These are phyloP conservation scores for Saccharomycopsis microspora DNA, from an alignment of 805 yeast genomes.

Conservation along the genomic window DNA sequence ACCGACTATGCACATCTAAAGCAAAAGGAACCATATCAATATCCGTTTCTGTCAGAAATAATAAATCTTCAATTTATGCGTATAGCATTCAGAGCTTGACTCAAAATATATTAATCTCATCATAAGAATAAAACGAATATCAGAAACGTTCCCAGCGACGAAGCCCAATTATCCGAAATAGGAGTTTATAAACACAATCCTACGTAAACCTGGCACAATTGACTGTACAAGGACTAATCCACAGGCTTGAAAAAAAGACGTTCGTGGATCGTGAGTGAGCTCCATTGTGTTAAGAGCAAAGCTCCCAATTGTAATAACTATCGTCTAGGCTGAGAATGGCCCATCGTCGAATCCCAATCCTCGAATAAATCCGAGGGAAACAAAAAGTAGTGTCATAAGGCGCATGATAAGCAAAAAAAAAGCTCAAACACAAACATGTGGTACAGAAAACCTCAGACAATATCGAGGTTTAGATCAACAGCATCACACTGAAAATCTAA, in stretches of 20 bases:
- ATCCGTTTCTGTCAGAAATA: conserved; percentile 8
- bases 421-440: too few relatives aligned
- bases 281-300: conserved; percentile 15
- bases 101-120: conserved; percentile 16
- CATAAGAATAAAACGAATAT: conserved; percentile 1
- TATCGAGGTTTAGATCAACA: too few relatives aligned
- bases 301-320: conserved; percentile 15
- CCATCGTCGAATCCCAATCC: conserved; percentile 15
- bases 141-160: not conserved
- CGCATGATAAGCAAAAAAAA: too few relatives aligned
- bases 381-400: not conserved
- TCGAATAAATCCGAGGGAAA: not conserved
- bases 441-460: too few relatives aligned
- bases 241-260: conserved; percentile 3
- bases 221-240: conserved; percentile 8
- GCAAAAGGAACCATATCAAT: not conserved
- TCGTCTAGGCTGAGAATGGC: conserved; percentile 11
- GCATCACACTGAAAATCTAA: too few relatives aligned
- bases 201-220: conserved; percentile 6
- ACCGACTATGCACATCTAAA: not conserved
- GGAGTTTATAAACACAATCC: not conserved
- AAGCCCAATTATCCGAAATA: not conserved
- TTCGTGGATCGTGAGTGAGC: conserved; percentile 16
- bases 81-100: conserved; percentile 17
- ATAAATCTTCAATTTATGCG: conserved; percentile 12